These are phyloP conservation scores for Claviceps citrina DNA, from an alignment of 2,329 filamentous ascomycete genomes.

Conservation along the genomic window DNA sequence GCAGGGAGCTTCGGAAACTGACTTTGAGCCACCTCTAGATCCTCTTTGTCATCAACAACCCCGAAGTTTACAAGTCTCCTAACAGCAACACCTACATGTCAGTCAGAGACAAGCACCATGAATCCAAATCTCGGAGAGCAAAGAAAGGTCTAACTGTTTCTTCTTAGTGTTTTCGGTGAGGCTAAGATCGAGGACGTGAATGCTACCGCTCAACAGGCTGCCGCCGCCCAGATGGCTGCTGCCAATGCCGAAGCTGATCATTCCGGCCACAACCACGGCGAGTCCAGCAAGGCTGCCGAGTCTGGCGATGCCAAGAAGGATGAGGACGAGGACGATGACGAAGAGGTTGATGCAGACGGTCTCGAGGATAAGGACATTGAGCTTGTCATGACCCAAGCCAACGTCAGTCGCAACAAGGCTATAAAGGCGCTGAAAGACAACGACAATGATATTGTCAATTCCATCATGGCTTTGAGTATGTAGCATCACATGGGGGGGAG, in stretches of 20 bases:
- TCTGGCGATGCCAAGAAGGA: conserved; percentile 57
- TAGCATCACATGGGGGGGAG: conserved; percentile 22
- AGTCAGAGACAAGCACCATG: conserved; percentile 24
- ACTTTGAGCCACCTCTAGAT: conserved; percentile 43
- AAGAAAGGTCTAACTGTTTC: neutral
- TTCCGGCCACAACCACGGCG: conserved; percentile 56
- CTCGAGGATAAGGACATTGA: conserved; percentile 99
- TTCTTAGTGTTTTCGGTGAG: conserved; percentile 92
- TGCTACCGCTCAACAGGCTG: conserved; percentile 80
- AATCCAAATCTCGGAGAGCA: neutral
- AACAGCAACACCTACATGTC: conserved; percentile 99
- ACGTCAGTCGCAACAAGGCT: conserved; percentile 93
- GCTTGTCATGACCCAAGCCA: conserved; percentile 95
- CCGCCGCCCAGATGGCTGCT: conserved; percentile 83
- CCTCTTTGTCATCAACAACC: conserved; percentile 98
- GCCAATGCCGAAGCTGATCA: conserved; percentile 50
- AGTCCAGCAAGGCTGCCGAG: conserved; percentile 48
- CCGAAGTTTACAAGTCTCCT: conserved; percentile 98
- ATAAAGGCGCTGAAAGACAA: conserved; percentile 98
- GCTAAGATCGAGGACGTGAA: conserved; percentile 99
- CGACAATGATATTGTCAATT: conserved; percentile 99
- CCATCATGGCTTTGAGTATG: conserved; percentile 95
- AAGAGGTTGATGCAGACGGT: conserved; percentile 87
- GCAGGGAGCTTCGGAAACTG: conserved; percentile 10
- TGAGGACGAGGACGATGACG: conserved; percentile 78